phyloP scores from a whole-genome alignment of 2,329 filamentous ascomycete species.

The Diaporthe velutina region DNA sequence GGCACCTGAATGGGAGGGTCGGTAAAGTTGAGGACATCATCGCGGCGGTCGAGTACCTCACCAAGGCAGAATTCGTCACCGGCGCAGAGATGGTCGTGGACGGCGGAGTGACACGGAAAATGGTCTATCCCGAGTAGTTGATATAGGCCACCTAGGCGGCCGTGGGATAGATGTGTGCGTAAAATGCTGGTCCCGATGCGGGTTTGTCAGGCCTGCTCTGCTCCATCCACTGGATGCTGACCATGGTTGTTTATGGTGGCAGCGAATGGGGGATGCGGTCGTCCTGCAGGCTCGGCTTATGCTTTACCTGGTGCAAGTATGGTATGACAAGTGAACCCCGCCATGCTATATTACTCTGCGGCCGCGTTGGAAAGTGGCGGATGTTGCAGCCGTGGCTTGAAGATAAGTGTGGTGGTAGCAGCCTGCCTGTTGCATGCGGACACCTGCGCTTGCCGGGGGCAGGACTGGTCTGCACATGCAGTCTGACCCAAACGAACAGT shows the following conservation, averaged over 20 bases:
- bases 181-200: neutral
- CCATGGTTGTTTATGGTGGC: neutral
- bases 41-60: conserved; percentile 46
- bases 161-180: neutral
- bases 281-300: neutral
- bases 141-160: neutral
- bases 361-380: neutral
- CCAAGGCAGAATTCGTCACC: conserved; percentile 46
- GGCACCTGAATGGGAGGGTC: conserved; percentile 64
- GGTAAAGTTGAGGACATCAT: conserved; percentile 60
- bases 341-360: neutral
- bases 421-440: neutral
- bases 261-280: neutral
- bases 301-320: neutral
- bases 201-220: neutral
- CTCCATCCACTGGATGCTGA: neutral
- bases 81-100: conserved; percentile 48
- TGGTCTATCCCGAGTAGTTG: conserved; percentile 48
- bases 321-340: neutral
- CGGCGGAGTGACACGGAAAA: conserved; percentile 48
- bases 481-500: neutral
- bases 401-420: neutral
- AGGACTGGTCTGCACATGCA: conserved; percentile 12
- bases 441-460: neutral
- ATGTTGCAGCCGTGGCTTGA: neutral